Percentiles rank a stretch among this genome's conserved stretches.
These are phyloP conservation scores for Ceratocystis albifundus DNA, from an alignment of 2,329 filamentous ascomycete species.

Conservation along the genomic window DNA sequence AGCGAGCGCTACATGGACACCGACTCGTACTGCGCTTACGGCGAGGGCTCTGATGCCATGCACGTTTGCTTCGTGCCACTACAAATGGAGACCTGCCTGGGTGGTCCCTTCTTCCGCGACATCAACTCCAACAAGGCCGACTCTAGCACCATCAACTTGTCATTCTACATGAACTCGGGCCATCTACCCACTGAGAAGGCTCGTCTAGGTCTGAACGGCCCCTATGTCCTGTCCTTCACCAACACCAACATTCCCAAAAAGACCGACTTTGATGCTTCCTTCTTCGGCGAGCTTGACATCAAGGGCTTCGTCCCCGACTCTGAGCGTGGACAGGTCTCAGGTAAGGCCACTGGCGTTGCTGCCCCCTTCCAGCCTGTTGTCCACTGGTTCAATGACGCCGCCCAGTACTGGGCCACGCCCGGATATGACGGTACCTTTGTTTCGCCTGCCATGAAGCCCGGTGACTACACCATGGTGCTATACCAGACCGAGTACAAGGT, in stretches of 20 bases:
- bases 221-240: slow-evolving; percentile 51
- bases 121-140: slow-evolving; percentile 55
- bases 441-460: slow-evolving; percentile 55
- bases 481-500: slow-evolving; percentile 50
- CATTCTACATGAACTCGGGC: slow-evolving; percentile 58
- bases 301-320: slow-evolving; percentile 46
- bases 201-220: slow-evolving; percentile 53
- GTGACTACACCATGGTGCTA: slow-evolving; percentile 56
- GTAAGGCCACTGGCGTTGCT: slow-evolving; percentile 47
- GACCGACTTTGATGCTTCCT: slow-evolving; percentile 42
- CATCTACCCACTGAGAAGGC: slow-evolving; percentile 52
- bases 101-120: slow-evolving; percentile 55
- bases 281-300: slow-evolving; percentile 48
- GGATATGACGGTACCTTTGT: slow-evolving; percentile 45
- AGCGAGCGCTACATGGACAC: slow-evolving; percentile 60
- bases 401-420: slow-evolving; percentile 55
- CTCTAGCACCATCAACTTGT: slow-evolving; percentile 42
- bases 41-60: slow-evolving; percentile 34
- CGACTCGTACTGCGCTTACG: slow-evolving; percentile 49
- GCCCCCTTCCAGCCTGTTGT: slow-evolving; percentile 45
- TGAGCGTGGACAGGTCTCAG: slow-evolving; percentile 47
- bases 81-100: slow-evolving; percentile 48
- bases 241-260: slow-evolving; percentile 43
- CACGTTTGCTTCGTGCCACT: slow-evolving; percentile 52
- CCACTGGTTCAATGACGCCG: slow-evolving; percentile 52